These are phyloP conservation scores for Boletus rubroflammeus DNA, from an alignment of 768 basidiomycete species.

Conservation along the genomic window DNA sequence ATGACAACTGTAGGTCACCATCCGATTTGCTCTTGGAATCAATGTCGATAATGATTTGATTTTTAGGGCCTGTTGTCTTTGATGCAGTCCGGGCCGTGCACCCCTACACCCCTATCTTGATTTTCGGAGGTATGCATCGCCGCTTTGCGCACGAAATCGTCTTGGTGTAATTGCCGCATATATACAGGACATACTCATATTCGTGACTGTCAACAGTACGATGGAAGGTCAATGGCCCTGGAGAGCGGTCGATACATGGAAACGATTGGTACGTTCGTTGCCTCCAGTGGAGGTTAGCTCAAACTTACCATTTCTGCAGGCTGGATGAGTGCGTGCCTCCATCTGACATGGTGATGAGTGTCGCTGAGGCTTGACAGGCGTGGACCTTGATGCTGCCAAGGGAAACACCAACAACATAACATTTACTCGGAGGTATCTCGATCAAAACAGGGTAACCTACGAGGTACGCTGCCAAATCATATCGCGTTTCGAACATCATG, in stretches of 20 bases:
- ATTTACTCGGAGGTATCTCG: slow-evolving; percentile 71
- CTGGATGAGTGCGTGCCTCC: slow-evolving; percentile 55
- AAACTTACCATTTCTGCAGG: slow-evolving; percentile 22
- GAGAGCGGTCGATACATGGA: slow-evolving; percentile 92
- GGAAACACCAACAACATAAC: slow-evolving; percentile 48
- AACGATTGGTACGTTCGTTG: slow-evolving; percentile 60
- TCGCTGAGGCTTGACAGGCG: slow-evolving; percentile 32
- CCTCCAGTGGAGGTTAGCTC: neutral
- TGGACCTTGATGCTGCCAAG: slow-evolving; percentile 41
- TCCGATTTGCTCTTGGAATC: neutral
- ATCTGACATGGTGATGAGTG: neutral
- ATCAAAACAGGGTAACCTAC: slow-evolving; percentile 74
- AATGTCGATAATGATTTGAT: neutral
- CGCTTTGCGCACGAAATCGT: neutral
- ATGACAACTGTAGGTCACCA: slow-evolving; percentile 55
- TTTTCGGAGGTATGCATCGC: slow-evolving; percentile 60
- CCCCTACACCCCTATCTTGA: slow-evolving; percentile 71
- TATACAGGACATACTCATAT: slow-evolving; percentile 47
- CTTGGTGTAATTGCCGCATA: neutral
- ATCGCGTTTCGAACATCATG: neutral
- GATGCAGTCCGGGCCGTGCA: slow-evolving; percentile 71
- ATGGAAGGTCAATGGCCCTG: slow-evolving; percentile 38
- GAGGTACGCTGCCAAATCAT: slow-evolving; percentile 42
- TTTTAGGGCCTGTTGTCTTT: slow-evolving; percentile 66
- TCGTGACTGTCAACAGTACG: slow-evolving; percentile 27